A percentile compares a stretch with the other conserved stretches of the same genome.
These are phyloP conservation scores for Boletales sp. DNA, from an alignment of 768 basidiomycete genomes.

Conservation along the genomic window DNA sequence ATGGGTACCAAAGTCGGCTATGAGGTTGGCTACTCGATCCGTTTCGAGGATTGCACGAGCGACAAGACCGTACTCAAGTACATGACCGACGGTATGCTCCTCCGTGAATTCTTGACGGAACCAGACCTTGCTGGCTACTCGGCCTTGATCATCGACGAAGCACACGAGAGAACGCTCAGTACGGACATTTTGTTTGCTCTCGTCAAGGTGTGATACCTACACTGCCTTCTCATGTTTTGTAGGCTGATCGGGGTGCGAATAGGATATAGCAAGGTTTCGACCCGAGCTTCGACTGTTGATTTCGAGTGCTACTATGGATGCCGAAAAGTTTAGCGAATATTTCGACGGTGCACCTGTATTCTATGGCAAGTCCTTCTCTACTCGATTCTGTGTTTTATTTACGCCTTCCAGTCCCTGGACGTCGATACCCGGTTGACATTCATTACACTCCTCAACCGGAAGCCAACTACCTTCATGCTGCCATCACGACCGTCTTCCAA, in stretches of 20 bases:
- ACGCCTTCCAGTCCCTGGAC: slow-evolving; percentile 75
- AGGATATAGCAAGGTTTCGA: slow-evolving; percentile 96
- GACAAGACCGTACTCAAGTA: slow-evolving; percentile 99
- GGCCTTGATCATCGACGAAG: slow-evolving; percentile 96
- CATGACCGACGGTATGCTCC: slow-evolving; percentile 99
- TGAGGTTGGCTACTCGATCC: slow-evolving; percentile 99
- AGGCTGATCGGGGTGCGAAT: slow-evolving; percentile 20
- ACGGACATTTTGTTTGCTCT: slow-evolving; percentile 99
- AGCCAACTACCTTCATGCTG: slow-evolving; percentile 97
- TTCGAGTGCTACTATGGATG: slow-evolving; percentile 95
- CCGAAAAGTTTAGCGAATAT: slow-evolving; percentile 96
- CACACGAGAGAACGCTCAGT: slow-evolving; percentile 95
- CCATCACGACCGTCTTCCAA: slow-evolving; percentile 98
- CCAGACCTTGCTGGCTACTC: slow-evolving; percentile 95
- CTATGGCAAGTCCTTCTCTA: slow-evolving; percentile 54
- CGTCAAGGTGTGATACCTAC: slow-evolving; percentile 76
- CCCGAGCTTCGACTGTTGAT: slow-evolving; percentile 92
- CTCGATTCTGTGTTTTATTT: not conserved
- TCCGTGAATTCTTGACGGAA: slow-evolving; percentile 96
- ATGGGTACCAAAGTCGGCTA: slow-evolving; percentile 97
- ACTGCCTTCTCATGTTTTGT: slow-evolving; percentile 3
- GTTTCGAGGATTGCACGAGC: slow-evolving; percentile 99
- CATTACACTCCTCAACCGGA: slow-evolving; percentile 99
- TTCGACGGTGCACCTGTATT: slow-evolving; percentile 97
- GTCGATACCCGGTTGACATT: slow-evolving; percentile 96